Evolutionary conservation across 495 filamentous ascomycete genomes (phyloP).

Genomic region (Neurospora africana): DNA sequence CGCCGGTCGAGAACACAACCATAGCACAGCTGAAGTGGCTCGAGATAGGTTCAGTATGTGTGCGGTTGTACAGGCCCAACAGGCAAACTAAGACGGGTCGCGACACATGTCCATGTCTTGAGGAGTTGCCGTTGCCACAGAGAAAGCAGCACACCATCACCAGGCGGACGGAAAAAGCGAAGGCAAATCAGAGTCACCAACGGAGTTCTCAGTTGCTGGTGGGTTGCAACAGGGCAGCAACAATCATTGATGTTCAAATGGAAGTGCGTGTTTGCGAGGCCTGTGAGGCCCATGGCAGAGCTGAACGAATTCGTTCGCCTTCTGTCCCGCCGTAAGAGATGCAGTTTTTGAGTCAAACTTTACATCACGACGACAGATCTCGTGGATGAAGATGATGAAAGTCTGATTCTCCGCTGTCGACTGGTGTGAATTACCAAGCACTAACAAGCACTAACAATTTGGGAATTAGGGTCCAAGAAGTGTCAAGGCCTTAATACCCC

Average conservation of each 20-base stretch:
- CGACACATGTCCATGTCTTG: not conserved
- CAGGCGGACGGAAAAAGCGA: not conserved
- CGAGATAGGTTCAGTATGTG: not conserved
- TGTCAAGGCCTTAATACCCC: not conserved
- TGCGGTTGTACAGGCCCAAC: not conserved
- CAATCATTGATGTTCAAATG: not conserved
- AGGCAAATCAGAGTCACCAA: not conserved
- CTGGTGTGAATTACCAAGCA: not conserved
- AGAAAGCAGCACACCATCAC: not conserved
- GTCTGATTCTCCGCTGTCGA: not conserved
- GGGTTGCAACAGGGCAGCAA: not conserved
- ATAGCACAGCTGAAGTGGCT: not conserved
- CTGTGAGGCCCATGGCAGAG: not conserved
- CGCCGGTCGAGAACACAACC: not conserved
- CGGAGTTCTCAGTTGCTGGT: not conserved
- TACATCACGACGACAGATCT: not conserved
- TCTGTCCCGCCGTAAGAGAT: not conserved
- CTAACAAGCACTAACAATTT: not conserved
- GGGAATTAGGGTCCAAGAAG: not conserved
- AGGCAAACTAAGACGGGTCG: not conserved
- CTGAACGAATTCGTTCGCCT: not conserved
- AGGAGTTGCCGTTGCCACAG: not conserved
- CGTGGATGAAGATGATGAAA: not conserved
- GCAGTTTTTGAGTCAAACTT: not conserved
- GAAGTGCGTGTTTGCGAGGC: not conserved